Evolutionary conservation across 1,284 basidiomycete genomes (phyloP).

Genomic region (Peniophora sp.): DNA sequence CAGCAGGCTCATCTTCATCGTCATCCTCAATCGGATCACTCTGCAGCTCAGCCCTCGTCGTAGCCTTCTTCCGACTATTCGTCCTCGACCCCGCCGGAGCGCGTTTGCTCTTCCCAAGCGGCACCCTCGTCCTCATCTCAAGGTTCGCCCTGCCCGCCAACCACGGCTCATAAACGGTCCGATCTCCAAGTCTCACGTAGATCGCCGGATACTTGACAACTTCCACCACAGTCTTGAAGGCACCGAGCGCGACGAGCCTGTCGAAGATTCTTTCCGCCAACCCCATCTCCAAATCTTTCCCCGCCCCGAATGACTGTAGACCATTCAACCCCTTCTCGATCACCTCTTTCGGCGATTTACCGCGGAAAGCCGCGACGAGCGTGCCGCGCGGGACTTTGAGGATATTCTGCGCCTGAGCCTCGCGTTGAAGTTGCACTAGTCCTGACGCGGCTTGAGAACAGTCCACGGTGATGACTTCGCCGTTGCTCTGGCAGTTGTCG

Average conservation of each 20-base stretch:
- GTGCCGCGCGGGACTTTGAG: constrained; percentile 36
- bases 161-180: neutral
- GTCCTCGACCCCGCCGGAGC: neutral
- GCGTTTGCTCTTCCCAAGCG: neutral
- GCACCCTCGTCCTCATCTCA: constrained; percentile 5
- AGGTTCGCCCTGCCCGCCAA: constrained; percentile 1
- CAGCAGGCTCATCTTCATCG: too few species aligned
- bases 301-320: constrained; percentile 45
- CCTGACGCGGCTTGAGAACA: constrained; percentile 44
- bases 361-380: constrained; percentile 54
- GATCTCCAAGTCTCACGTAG: neutral
- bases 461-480: constrained; percentile 34
- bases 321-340: constrained; percentile 40
- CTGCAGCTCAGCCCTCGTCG: neutral
- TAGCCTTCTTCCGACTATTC: neutral
- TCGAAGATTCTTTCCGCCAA: constrained; percentile 60
- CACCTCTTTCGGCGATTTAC: constrained; percentile 45
- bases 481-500: constrained; percentile 65
- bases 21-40: neutral
- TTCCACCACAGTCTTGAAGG: constrained; percentile 14
- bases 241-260: constrained; percentile 38
- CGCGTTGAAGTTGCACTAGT: constrained; percentile 42
- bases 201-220: neutral
- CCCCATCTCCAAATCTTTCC: constrained; percentile 37
- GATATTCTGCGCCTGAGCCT: constrained; percentile 17